phyloP scores from a whole-genome alignment of 208 protist genomes.

The Tritrichomonas musculus region DNA sequence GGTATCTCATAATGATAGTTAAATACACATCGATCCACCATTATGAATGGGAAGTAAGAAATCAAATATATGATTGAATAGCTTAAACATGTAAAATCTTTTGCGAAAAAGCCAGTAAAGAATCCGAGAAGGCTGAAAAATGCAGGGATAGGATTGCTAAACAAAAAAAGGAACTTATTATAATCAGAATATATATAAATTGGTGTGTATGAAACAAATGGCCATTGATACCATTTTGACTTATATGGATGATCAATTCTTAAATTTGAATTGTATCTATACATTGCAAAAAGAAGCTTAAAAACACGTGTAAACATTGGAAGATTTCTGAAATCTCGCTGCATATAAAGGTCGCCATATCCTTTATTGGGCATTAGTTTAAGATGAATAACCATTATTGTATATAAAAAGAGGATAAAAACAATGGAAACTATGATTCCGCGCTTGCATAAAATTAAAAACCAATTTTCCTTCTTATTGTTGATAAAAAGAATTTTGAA shows the following conservation, averaged over 20 bases:
- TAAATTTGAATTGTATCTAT: neutral
- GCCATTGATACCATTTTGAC: slow-evolving; percentile 22
- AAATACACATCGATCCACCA: neutral
- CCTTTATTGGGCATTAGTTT: neutral
- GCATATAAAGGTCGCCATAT: neutral
- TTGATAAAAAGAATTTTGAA: neutral
- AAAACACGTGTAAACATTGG: neutral
- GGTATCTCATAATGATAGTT: slow-evolving; percentile 14
- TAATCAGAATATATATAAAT: neutral
- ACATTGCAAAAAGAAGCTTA: neutral
- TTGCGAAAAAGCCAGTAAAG: neutral
- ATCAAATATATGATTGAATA: neutral
- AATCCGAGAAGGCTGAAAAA: neutral
- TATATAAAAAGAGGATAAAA: neutral
- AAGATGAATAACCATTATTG: neutral
- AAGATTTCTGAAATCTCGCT: neutral
- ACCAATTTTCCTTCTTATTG: neutral
- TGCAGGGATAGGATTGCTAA: neutral
- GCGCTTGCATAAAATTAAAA: neutral
- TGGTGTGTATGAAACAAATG: neutral
- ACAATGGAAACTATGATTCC: neutral
- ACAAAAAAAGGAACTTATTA: neutral
- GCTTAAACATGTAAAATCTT: neutral
- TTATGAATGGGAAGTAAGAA: neutral
- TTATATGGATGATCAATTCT: neutral